These are phyloP conservation scores for Pichia sp. DNA, from an alignment of 1,139 yeast genomes.

Conservation along the genomic window DNA sequence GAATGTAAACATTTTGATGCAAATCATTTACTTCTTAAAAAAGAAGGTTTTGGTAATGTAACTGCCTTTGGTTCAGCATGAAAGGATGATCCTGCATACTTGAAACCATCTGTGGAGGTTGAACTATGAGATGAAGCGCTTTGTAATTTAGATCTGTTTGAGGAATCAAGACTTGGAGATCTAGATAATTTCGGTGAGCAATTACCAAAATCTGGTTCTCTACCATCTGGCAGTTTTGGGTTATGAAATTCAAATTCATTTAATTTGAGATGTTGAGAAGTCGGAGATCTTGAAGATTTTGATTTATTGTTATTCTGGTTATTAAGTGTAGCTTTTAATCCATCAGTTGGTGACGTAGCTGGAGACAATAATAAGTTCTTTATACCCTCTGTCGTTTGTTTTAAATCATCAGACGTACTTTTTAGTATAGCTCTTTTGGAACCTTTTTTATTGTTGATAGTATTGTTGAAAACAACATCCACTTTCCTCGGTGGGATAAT, in stretches of 20 bases:
- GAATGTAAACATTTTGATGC: neutral
- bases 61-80: constrained; percentile 54
- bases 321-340: constrained; percentile 1
- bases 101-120: constrained; percentile 8
- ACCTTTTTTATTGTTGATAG: neutral
- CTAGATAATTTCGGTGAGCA: constrained; percentile 16
- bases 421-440: constrained; percentile 20
- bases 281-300: neutral
- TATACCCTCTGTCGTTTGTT: constrained; percentile 20
- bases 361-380: constrained; percentile 19
- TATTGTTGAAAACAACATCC: constrained; percentile 14
- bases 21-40: constrained; percentile 26
- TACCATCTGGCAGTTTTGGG: constrained; percentile 36
- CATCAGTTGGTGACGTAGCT: neutral
- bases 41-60: constrained; percentile 51
- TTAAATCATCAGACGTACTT: constrained; percentile 19
- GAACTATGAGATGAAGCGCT: constrained; percentile 11
- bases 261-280: neutral
- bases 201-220: constrained; percentile 37
- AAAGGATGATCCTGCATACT: constrained; percentile 53
- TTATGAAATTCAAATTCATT: neutral
- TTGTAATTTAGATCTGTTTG: constrained; percentile 24
- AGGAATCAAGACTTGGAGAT: constrained; percentile 12
- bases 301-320: neutral
- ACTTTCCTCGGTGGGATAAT: constrained; percentile 23